Evolutionary conservation across 768 basidiomycete species (phyloP), one percentile per base, ranked within the genome.

Genomic region (Collybia nuda): DNA sequence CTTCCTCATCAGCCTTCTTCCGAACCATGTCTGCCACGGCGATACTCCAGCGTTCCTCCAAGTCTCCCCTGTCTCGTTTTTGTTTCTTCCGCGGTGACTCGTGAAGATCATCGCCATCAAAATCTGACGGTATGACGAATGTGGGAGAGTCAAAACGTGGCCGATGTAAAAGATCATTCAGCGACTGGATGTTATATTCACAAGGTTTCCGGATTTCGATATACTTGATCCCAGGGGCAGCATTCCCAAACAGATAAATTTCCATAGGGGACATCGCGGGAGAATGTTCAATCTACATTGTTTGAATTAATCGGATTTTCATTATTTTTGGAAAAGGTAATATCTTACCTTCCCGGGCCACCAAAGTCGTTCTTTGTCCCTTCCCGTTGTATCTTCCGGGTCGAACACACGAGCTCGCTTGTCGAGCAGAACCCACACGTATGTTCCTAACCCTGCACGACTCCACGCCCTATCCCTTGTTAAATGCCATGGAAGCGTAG

Each of bases 281-380:
- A 17, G 42, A 9, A 26, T 56, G 56, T n/a, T 51, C 54, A 18
- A 62, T 56, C 67, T 66, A 29, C 18, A 36, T 12, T n/a, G n/a
- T n/a, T n/a, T n/a, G n/a, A n/a, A n/a, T 8, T 22, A 45, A 46
- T 40, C 48, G 39, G 24, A 50, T 39, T 36, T 21, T 36, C 23
- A 41, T 8, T 43, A 24, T 22, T 39, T 44, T 38, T 52, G 52
- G 47, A 49, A 52, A 49, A 53, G 21, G 42, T 8, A 47, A 21
- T n/a, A n/a, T 66, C 71, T 56, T 58, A 88, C 88, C 72, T 77
- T 76, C 23, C 75, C 85, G 18, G 88, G 88, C 88, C 88, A 90
- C 88, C 88, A 90, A 35, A 81, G 64, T 50, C 63, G 55, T 24
- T 67, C 66, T 11, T 52, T 63, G 2, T 59, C 62, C 24, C 47